These are phyloP conservation scores for Fusarium sublunatum DNA, from an alignment of 2,329 filamentous ascomycete species.

Conservation along the genomic window DNA sequence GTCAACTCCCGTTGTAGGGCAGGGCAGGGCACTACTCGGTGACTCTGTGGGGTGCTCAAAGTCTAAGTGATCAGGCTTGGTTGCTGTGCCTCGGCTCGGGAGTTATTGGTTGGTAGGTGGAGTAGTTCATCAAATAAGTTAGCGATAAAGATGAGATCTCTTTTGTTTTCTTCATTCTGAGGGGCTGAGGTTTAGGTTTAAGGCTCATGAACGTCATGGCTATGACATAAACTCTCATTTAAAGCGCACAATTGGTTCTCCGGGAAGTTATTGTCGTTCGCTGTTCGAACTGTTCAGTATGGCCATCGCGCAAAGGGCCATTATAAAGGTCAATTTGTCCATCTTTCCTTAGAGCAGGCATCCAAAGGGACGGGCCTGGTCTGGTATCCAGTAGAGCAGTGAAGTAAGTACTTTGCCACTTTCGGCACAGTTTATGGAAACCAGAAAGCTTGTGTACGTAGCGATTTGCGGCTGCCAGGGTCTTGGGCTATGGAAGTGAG, in stretches of 20 bases:
- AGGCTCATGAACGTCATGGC: slow-evolving; percentile 15
- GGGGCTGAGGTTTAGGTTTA: slow-evolving; percentile 20
- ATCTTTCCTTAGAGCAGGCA: slow-evolving; percentile 26
- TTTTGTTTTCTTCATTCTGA: slow-evolving; percentile 5
- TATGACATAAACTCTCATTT: slow-evolving; percentile 16
- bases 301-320: slow-evolving; percentile 17
- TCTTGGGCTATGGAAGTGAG: slow-evolving; percentile 8
- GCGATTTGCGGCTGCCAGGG: slow-evolving; percentile 12
- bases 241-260: neutral
- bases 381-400: neutral
- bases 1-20: neutral
- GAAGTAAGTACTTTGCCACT: slow-evolving; percentile 24
- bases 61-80: slow-evolving; percentile 13
- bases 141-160: slow-evolving; percentile 5
- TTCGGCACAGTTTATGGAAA: slow-evolving; percentile 34
- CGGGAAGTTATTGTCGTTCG: slow-evolving; percentile 2
- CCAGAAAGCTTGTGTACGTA: slow-evolving; percentile 28
- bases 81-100: slow-evolving; percentile 30
- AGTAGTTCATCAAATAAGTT: slow-evolving; percentile 12
- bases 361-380: slow-evolving; percentile 7
- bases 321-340: slow-evolving; percentile 20
- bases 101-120: slow-evolving; percentile 18
- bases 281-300: slow-evolving; percentile 12
- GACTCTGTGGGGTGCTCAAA: slow-evolving; percentile 28
- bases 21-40: slow-evolving; percentile 14